Evolutionary conservation across 208 protist genomes (phyloP).

Genomic region (Crithidia bombi): DNA sequence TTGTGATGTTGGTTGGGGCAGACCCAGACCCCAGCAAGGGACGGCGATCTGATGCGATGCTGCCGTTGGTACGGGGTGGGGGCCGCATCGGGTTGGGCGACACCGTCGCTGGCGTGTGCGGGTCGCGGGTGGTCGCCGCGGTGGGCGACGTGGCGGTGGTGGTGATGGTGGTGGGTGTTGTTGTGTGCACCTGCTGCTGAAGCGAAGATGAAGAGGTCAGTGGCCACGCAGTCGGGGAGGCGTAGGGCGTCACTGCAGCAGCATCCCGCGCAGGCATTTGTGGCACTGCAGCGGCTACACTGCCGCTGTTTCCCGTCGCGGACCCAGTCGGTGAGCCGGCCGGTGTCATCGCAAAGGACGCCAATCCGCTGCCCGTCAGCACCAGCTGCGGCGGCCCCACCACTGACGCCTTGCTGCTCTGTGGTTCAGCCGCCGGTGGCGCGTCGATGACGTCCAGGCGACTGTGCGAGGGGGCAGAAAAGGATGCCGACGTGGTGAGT

Average conservation of each 20-base stretch:
- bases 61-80: constrained; percentile 5
- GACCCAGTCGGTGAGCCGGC: background rate
- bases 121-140: background rate
- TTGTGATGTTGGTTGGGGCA: background rate
- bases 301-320: background rate
- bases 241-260: no score
- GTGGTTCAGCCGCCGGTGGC: background rate
- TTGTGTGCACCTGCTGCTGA: background rate
- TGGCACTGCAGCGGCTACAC: background rate
- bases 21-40: background rate
- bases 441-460: background rate
- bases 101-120: background rate
- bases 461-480: background rate
- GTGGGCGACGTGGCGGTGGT: background rate
- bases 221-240: background rate
- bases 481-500: background rate
- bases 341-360: background rate
- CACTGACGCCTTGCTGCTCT: background rate
- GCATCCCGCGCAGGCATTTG: background rate
- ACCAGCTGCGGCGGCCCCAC: background rate
- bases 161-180: background rate
- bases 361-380: constrained; percentile 2
- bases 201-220: background rate
- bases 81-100: constrained; percentile 11
- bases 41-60: constrained; percentile 18